Base-by-base conservation (phyloP, 768 basidiomycete species). In the Heimioporus sp. region DNA sequence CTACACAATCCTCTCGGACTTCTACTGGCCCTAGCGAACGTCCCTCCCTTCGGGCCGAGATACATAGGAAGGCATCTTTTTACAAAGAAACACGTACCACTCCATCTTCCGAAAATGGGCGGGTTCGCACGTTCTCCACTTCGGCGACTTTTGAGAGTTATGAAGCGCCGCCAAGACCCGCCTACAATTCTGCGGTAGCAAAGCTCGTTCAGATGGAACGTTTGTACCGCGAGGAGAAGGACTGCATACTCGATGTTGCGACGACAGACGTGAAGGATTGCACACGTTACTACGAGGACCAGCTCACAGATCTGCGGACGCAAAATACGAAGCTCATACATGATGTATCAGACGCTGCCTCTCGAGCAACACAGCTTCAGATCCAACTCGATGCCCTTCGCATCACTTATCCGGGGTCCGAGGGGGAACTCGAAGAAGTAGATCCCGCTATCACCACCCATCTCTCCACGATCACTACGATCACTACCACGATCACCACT, bases 201-300 rank as follows among this genome's bases (percentile, higher is more conserved):
- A 16, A 46, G 9, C 28, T 56, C 0, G 1, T 17, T 13, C 16
- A 28, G 37, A 46, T 57, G 2, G 28, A 57, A 19, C 19, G 31
- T 17, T 24, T 32, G 6, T 38, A 49, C 36, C 46, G 31, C 17
- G 43, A 56, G 8, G 46, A 57, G 24, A 52, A 11, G 13, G 43
- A 56, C 17, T 41, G 41, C 16, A 37, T 51, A 12, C 16, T 51
- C 3, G 16, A 19, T 34, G 4, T 32, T 11, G 10, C 43, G 48
- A 49, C 12, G 42, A 15, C 0, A 17, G 51, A 54, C 15, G 10
- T 21, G 2, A 41, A 38, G 34, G 19, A 38, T 3, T 28, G 24
- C 20, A 17, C 16, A 6, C 9, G 8, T 8, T 8, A 5, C 15
- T 41, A 21, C 12, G 46, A 48, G 34, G 56, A 47, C n/a, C 36